Evolutionary conservation across 768 basidiomycete genomes (phyloP).

Genomic region (Lentinula raphanica): DNA sequence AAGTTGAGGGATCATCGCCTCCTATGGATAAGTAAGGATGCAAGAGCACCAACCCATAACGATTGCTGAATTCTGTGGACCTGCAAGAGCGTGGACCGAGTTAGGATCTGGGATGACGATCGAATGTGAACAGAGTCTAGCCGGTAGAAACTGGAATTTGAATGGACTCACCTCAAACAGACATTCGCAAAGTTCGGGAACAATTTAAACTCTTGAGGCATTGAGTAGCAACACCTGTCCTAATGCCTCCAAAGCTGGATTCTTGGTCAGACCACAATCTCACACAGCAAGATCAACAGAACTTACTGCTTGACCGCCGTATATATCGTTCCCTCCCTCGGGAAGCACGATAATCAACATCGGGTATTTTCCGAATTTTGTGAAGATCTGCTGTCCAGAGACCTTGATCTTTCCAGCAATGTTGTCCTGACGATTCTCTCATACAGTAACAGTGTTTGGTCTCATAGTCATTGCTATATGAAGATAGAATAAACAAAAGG

Average conservation of each 20-base stretch:
- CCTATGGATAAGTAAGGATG: slow-evolving; percentile 64
- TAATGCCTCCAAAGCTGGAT: slow-evolving; percentile 70
- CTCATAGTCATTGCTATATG: slow-evolving; percentile 53
- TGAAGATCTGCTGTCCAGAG: slow-evolving; percentile 42
- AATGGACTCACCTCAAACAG: slow-evolving; percentile 68
- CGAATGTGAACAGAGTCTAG: too few relatives aligned
- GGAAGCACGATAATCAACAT: slow-evolving; percentile 67
- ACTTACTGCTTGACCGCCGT: slow-evolving; percentile 79
- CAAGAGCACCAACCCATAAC: slow-evolving; percentile 56
- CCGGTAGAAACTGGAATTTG: too few relatives aligned
- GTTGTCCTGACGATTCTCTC: slow-evolving; percentile 53
- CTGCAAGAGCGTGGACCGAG: slow-evolving; percentile 59
- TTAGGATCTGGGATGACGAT: slow-evolving; percentile 69
- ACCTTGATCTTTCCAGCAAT: slow-evolving; percentile 49
- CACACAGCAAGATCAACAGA: not conserved
- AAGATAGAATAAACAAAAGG: too few relatives aligned
- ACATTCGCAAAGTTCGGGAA: slow-evolving; percentile 69
- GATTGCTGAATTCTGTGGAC: slow-evolving; percentile 69
- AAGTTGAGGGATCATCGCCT: slow-evolving; percentile 43
- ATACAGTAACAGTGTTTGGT: slow-evolving; percentile 38
- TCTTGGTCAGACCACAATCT: too few relatives aligned
- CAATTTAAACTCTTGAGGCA: slow-evolving; percentile 69
- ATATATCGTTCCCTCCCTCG: slow-evolving; percentile 71
- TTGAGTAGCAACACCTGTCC: slow-evolving; percentile 74
- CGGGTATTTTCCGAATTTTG: slow-evolving; percentile 38